These are phyloP conservation scores for Microcera coccophila DNA, from an alignment of 2,329 filamentous ascomycete genomes.

Conservation along the genomic window DNA sequence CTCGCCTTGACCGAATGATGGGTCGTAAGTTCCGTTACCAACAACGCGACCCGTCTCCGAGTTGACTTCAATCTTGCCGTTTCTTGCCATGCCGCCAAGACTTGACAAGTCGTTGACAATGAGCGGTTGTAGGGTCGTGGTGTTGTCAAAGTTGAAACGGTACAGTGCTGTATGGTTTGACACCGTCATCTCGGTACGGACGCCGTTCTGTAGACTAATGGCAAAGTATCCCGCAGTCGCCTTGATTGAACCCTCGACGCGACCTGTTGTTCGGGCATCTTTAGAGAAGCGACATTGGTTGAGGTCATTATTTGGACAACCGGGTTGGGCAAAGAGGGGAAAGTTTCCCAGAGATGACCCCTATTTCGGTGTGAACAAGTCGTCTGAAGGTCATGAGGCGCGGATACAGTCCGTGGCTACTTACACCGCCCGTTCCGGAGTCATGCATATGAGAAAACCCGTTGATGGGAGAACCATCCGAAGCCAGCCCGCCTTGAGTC, in stretches of 20 bases:
- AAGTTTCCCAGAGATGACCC: slow-evolving; percentile 50
- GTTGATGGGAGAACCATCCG: slow-evolving; percentile 40
- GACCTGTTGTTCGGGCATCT: not conserved
- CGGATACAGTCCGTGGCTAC: too few species aligned
- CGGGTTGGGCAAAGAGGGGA: slow-evolving; percentile 47
- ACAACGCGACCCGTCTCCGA: not conserved
- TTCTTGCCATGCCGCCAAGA: not conserved
- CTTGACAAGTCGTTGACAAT: not conserved
- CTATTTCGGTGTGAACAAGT: slow-evolving; percentile 7
- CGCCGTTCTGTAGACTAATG: not conserved
- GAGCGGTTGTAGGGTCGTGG: not conserved
- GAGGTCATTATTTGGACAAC: slow-evolving; percentile 43
- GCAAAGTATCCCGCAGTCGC: not conserved
- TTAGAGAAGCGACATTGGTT: slow-evolving; percentile 45
- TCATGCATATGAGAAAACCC: slow-evolving; percentile 55
- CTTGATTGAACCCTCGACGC: not conserved
- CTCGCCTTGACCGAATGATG: not conserved
- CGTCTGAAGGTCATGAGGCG: too few species aligned
- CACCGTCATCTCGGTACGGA: not conserved
- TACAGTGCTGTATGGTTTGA: not conserved
- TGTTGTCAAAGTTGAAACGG: not conserved
- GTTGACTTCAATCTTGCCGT: not conserved
- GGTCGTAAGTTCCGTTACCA: not conserved
- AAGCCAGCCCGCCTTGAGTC: slow-evolving; percentile 50
- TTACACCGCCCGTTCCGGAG: slow-evolving; percentile 22